Conservation (phyloP, 805 yeast genomes). For the Lipomyces yamadae region DNA sequence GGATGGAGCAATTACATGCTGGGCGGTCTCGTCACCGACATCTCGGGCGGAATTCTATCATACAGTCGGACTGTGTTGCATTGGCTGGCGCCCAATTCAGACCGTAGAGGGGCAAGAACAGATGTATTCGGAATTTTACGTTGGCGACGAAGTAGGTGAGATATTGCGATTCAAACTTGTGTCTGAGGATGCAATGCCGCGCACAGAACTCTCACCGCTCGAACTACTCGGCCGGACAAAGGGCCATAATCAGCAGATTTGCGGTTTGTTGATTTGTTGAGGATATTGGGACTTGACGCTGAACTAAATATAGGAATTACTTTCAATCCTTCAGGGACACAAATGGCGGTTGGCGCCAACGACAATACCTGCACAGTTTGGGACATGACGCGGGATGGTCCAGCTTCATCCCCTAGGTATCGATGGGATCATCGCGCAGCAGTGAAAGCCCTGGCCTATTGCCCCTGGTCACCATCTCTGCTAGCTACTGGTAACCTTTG, state of each 20-base stretch:
- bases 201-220: neutral
- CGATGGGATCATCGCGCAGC: conserved; percentile 77
- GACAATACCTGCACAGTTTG: conserved; percentile 81
- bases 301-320: conserved; percentile 55
- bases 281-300: neutral
- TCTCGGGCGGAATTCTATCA: conserved; percentile 33
- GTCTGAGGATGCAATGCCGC: neutral
- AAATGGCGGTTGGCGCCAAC: conserved; percentile 81
- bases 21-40: conserved; percentile 42
- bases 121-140: conserved; percentile 33
- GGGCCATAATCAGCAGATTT: conserved; percentile 42
- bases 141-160: conserved; percentile 40
- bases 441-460: conserved; percentile 84
- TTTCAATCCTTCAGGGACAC: conserved; percentile 56
- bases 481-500: conserved; percentile 60
- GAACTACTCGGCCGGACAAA: conserved; percentile 25
- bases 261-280: conserved; percentile 35
- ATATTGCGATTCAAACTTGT: conserved; percentile 28
- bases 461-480: conserved; percentile 85
- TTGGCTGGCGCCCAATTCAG: conserved; percentile 37
- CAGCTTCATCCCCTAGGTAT: conserved; percentile 47
- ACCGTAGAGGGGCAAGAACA: neutral
- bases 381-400: conserved; percentile 58
- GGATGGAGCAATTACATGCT: conserved; percentile 57
- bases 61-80: conserved; percentile 37